phyloP scores from a whole-genome alignment of 257 asterid genomes.

The Petunia secreta region DNA sequence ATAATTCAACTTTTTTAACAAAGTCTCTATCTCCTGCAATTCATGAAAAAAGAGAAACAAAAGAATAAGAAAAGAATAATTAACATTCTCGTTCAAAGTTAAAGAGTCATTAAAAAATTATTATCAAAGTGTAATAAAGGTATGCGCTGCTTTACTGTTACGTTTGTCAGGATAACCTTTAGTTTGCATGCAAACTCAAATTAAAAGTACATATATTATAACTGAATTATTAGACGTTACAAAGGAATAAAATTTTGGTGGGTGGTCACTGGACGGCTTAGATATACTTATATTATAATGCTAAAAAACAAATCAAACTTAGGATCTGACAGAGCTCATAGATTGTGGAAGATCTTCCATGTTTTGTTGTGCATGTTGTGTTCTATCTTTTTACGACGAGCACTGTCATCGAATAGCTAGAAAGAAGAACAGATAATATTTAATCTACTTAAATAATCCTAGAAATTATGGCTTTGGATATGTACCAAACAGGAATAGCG shows the following conservation, averaged over 20 bases:
- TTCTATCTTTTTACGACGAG: conserved; percentile 37
- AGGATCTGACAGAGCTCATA: conserved; percentile 21
- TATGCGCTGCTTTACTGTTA: background rate
- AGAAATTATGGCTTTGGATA: conserved; percentile 6
- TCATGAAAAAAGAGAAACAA: background rate
- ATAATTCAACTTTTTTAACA: conserved; percentile 51
- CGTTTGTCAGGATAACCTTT: conserved; percentile 29
- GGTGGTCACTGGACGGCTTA: conserved; percentile 33
- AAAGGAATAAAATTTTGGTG: conserved; percentile 27
- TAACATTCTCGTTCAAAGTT: background rate
- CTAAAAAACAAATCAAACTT: conserved; percentile 22
- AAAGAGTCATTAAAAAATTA: conserved; percentile 16
- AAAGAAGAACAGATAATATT: conserved; percentile 12
- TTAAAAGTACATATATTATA: background rate
- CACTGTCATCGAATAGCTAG: conserved; percentile 28
- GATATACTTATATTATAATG: conserved; percentile 20
- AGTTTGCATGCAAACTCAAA: conserved; percentile 27
- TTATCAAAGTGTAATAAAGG: conserved; percentile 24
- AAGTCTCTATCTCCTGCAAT: conserved; percentile 58
- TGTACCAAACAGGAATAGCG: conserved; percentile 29
- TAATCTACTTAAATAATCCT: conserved; percentile 2
- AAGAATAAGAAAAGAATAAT: background rate
- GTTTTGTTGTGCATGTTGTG: conserved; percentile 44
- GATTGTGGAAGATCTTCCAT: conserved; percentile 45
- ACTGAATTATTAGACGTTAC: conserved; percentile 20